These are phyloP conservation scores for Aspergillus sp. DNA, from an alignment of 2,329 filamentous ascomycete genomes.

Conservation along the genomic window DNA sequence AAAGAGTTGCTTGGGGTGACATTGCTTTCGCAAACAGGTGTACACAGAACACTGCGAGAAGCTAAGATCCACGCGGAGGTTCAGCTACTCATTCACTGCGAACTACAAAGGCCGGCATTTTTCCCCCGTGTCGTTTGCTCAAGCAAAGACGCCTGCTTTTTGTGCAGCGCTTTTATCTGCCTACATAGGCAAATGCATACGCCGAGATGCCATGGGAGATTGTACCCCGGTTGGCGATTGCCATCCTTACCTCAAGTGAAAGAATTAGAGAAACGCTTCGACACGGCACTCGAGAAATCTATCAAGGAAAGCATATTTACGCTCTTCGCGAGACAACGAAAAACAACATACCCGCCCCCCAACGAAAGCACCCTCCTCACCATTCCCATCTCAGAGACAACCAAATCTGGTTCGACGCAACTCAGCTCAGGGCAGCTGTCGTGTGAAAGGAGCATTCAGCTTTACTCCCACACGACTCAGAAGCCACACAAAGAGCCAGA, in stretches of 20 bases:
- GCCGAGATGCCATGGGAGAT: slow-evolving; percentile 18
- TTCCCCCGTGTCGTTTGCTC: slow-evolving; percentile 21
- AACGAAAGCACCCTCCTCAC: slow-evolving; percentile 21
- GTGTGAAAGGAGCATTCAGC: background rate
- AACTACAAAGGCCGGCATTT: slow-evolving; percentile 11
- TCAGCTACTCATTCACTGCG: slow-evolving; percentile 22
- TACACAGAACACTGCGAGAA: background rate
- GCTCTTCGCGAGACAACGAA: slow-evolving; percentile 7
- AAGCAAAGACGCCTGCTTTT: slow-evolving; percentile 26
- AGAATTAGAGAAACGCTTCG: slow-evolving; percentile 11
- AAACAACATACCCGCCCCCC: slow-evolving; percentile 12
- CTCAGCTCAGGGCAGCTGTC: background rate
- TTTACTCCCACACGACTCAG: background rate
- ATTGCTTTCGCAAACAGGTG: background rate
- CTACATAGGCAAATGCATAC: slow-evolving; percentile 16
- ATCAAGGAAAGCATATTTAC: slow-evolving; percentile 7
- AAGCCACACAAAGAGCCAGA: background rate
- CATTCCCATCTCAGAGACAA: slow-evolving; percentile 13
- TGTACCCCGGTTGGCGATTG: slow-evolving; percentile 17
- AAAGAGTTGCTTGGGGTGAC: background rate
- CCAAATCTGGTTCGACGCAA: slow-evolving; percentile 1
- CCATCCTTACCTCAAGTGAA: slow-evolving; percentile 10
- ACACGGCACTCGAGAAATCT: slow-evolving; percentile 3
- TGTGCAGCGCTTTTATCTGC: slow-evolving; percentile 20
- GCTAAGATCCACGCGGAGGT: slow-evolving; percentile 21